Evolutionary conservation across 1,284 basidiomycete genomes (phyloP).

Genomic region (Coriolopsis trogii): DNA sequence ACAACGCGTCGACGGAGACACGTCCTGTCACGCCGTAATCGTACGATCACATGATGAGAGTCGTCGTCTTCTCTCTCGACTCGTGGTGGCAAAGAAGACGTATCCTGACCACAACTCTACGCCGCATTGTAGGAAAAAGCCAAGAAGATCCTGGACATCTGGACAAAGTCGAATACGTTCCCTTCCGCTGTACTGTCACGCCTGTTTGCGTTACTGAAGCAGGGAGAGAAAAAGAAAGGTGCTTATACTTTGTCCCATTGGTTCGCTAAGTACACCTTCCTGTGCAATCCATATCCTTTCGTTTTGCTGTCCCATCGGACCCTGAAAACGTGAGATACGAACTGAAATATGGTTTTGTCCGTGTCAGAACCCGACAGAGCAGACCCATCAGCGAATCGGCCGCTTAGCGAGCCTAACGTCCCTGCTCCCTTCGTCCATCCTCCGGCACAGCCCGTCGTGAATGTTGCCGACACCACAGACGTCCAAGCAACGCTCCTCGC

Average conservation of each 20-base stretch:
- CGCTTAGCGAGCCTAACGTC: constrained; percentile 9
- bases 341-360: constrained; percentile 69
- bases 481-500: constrained; percentile 67
- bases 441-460: constrained; percentile 31
- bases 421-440: constrained; percentile 29
- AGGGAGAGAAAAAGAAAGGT: constrained; percentile 67
- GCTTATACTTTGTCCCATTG: constrained; percentile 67
- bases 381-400: constrained; percentile 35
- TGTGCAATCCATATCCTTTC: constrained; percentile 62
- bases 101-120: constrained; percentile 39
- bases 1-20: not conserved
- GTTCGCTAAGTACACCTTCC: constrained; percentile 79
- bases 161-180: constrained; percentile 88
- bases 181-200: constrained; percentile 68
- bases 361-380: constrained; percentile 60
- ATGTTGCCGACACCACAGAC: constrained; percentile 39
- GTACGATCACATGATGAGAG: constrained; percentile 26
- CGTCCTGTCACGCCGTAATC: constrained; percentile 2
- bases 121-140: constrained; percentile 80
- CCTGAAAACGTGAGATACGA: constrained; percentile 53
- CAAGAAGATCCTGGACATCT: constrained; percentile 94
- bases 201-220: constrained; percentile 66
- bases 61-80: constrained; percentile 2
- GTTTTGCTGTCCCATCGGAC: constrained; percentile 38
- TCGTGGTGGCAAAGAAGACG: constrained; percentile 13